A percentile compares a stretch with the other conserved stretches of the same genome.
Conservation (phyloP, 2,329 filamentous ascomycete genomes). For the Trichoderma atrobrunneum region DNA sequence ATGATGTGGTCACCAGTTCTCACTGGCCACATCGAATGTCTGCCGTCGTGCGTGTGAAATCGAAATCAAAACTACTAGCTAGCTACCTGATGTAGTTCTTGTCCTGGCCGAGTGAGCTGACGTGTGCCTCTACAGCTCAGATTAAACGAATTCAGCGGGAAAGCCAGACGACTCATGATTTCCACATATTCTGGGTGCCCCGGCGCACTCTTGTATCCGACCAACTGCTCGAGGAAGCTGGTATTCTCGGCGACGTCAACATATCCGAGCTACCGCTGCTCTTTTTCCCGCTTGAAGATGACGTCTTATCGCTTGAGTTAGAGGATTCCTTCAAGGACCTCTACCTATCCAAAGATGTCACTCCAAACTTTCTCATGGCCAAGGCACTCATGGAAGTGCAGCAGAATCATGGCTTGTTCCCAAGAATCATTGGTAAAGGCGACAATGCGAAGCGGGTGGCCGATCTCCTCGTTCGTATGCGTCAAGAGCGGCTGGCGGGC, state of each 20-base stretch:
- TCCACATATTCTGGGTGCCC: conserved; percentile 95
- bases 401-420: conserved; percentile 87
- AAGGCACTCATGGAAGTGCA: conserved; percentile 94
- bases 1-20: background rate
- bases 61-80: background rate
- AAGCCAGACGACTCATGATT: conserved; percentile 88
- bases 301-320: conserved; percentile 86
- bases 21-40: background rate
- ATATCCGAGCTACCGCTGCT: conserved; percentile 83
- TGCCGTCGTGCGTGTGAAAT: background rate
- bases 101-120: conserved; percentile 2
- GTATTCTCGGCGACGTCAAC: conserved; percentile 87
- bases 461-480: conserved; percentile 85
- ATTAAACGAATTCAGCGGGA: conserved; percentile 86
- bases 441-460: conserved; percentile 88
- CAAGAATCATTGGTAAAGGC: conserved; percentile 90
- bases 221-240: conserved; percentile 85
- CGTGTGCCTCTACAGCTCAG: conserved; percentile 60
- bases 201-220: conserved; percentile 89
- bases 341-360: conserved; percentile 87
- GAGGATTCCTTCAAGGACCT: conserved; percentile 84
- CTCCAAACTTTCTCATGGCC: conserved; percentile 82
- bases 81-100: background rate
- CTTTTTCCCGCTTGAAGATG: conserved; percentile 88
- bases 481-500: conserved; percentile 79